Evolutionary conservation across 1,284 basidiomycete species (phyloP), one percentile per base, ranked within the genome.

Genomic region (Papiliotrema flavescens): DNA sequence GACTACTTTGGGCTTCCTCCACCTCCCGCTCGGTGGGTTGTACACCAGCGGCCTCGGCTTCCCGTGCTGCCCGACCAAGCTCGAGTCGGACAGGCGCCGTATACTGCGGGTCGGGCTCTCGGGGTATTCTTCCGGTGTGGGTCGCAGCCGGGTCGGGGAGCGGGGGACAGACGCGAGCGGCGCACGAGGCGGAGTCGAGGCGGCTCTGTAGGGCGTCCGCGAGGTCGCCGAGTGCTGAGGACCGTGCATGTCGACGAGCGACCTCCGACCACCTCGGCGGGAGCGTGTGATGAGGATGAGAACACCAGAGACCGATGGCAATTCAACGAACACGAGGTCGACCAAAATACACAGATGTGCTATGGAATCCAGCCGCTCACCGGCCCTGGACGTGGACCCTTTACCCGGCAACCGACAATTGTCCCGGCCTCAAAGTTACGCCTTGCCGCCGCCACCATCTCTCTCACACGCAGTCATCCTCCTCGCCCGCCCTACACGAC

Each of bases 31-130:
- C 6, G 20, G 6, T 7, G 39, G 5, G 15, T 7, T n/a, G 39
- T 40, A 40, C 17, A 42, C 19, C 43, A 35, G 15, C 37, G 36
- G 22, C 28, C 23, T 46, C 47, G 24, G 28, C 28, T 35, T 44
- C 11, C 37, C 32, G 48, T 28, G 36, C 17, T 22, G 49, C 24
- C 14, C 28, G 5, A 5, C 6, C 11, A 26, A 43, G 15, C 15
- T 15, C 20, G 54, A 36, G 17, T 22, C 34, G 7, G 53, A 28
- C 5, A 49, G 26, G 2, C 39, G 51, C n/a, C 39, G 24, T n/a
- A 19, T n/a, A 42, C 13, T 19, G n/a, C 49, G 46, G 22, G 54
- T 61, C 1, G 63, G 63, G 17, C 54, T 61, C 51, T 65, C 63
- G 2, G 59, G 61, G 42, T 63, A 63, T 2, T 59, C 53, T 19